Conservation (phyloP, 371 early-diverging fungal genomes). For the Blakeslea trispora region DNA sequence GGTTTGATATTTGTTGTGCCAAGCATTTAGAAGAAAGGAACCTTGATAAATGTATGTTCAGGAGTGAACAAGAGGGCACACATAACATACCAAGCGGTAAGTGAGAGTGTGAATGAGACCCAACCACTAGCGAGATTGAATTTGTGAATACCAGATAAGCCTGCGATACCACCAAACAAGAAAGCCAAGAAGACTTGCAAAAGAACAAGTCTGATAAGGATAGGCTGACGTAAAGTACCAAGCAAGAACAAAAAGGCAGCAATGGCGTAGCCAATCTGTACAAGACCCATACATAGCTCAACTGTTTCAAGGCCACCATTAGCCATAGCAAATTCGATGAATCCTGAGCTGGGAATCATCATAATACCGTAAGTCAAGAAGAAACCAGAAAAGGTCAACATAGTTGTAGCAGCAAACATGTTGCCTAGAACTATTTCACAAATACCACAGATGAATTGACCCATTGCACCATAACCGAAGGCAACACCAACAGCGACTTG, state of each 20-base stretch:
- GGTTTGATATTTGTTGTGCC: no score
- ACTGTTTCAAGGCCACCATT: slow-evolving; percentile 28
- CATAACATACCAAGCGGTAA: slow-evolving; percentile 44
- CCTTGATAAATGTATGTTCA: slow-evolving; percentile 31
- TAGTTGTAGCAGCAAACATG: slow-evolving; percentile 41
- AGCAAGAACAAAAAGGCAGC: slow-evolving; percentile 38
- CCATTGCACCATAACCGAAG: slow-evolving; percentile 40
- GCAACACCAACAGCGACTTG: slow-evolving; percentile 41
- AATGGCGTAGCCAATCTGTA: slow-evolving; percentile 36
- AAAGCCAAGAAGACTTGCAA: slow-evolving; percentile 42
- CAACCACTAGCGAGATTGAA: slow-evolving; percentile 34
- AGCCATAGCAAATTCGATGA: slow-evolving; percentile 22
- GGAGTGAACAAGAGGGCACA: slow-evolving; percentile 36
- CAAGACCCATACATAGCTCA: slow-evolving; percentile 32
- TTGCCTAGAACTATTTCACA: slow-evolving; percentile 35
- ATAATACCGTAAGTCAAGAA: slow-evolving; percentile 44
- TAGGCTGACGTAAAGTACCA: slow-evolving; percentile 41
- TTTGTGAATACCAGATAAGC: slow-evolving; percentile 17
- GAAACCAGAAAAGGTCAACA: slow-evolving; percentile 43
- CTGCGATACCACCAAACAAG: slow-evolving; percentile 37
- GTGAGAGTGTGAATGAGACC: slow-evolving; percentile 37
- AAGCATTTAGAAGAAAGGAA: slow-evolving; percentile 35
- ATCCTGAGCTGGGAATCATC: slow-evolving; percentile 39
- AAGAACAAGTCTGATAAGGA: slow-evolving; percentile 34
- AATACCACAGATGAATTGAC: slow-evolving; percentile 42